Conservation (phyloP, 768 basidiomycete species). For the Epithele typhae region DNA sequence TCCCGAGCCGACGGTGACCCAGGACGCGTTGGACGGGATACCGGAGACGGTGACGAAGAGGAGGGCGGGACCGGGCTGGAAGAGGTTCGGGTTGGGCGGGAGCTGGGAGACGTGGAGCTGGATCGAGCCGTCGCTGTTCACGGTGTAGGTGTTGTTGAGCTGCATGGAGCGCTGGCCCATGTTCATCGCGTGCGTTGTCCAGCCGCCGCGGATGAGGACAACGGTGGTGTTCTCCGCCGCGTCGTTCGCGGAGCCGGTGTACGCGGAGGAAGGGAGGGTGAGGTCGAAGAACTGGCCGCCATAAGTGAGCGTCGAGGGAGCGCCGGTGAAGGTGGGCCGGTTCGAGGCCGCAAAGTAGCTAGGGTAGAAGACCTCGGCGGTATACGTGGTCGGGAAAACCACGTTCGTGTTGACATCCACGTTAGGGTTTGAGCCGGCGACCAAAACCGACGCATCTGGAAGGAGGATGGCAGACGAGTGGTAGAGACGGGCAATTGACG, state of each 20-base stretch:
- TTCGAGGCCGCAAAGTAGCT: slow-evolving; percentile 69
- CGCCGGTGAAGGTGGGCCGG: slow-evolving; percentile 65
- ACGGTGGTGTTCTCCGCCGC: slow-evolving; percentile 75
- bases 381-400: slow-evolving; percentile 71
- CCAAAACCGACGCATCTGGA: slow-evolving; percentile 79
- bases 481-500: slow-evolving; percentile 77
- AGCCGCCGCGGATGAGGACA: slow-evolving; percentile 78
- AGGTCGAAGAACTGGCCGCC: slow-evolving; percentile 82
- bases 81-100: slow-evolving; percentile 79
- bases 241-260: slow-evolving; percentile 60
- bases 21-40: slow-evolving; percentile 75
- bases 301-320: slow-evolving; percentile 76
- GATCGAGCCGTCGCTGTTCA: slow-evolving; percentile 72
- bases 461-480: slow-evolving; percentile 91
- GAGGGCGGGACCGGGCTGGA: slow-evolving; percentile 87
- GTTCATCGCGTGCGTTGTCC: slow-evolving; percentile 84
- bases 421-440: slow-evolving; percentile 94
- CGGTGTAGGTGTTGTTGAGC: slow-evolving; percentile 82
- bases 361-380: slow-evolving; percentile 88
- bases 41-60: slow-evolving; percentile 82
- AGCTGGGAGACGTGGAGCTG: slow-evolving; percentile 77
- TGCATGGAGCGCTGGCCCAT: slow-evolving; percentile 82
- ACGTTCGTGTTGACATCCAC: slow-evolving; percentile 68
- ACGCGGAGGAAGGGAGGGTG: slow-evolving; percentile 59
- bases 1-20: slow-evolving; percentile 78